Evolutionary conservation across 1,284 basidiomycete genomes (phyloP), one percentile per base, ranked within the genome.

Genomic region (Ceratobasidium sp.): DNA sequence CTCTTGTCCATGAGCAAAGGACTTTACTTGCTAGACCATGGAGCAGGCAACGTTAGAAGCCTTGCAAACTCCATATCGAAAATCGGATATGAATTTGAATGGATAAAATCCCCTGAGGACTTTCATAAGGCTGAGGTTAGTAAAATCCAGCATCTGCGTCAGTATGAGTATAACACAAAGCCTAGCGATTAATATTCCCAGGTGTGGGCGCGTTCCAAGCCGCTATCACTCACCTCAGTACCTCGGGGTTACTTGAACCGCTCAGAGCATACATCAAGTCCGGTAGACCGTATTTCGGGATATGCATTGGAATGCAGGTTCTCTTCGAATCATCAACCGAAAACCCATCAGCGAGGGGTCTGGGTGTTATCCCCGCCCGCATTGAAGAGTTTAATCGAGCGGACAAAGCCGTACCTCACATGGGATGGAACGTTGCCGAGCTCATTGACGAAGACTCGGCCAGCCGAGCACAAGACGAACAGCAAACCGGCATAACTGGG

Each of bases 221-320:
- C 54, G 98, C 97, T 10, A 92, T 98, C 81, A 87, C 89, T 68
- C 92, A 93, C 76, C 90, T 99, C 63, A 85, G 87, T 54, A 83
- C 87, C 20, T 91, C 92, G 79, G 95, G 94, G 45, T 90, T 97
- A 77, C 87, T 93, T 42, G 90, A 94, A 80, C 96, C 95, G 45
- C 87, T 99, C 69, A 90, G 89, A 77, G 84, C 89, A 71, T 99
- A 99, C 85, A 92, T 99, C 80, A 85, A 86, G 26, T 95, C 94
- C 15, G 98, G 98, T 42, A 91, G 90, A 82, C 98, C 98, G 0
- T 99, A 98, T 86, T 95, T 96, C 84, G 95, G 95, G 56, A 99
- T 99, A 87, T 99, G 98, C 85, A 96, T 99, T 82, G 98, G 96
- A 81, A 93, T 98, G 91, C 96, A 98, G 84, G 90, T 97, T 75